Percentiles rank a stretch among this genome's conserved stretches.
These are phyloP conservation scores for Climacium dendroides DNA, from an alignment of 225 moss, liverwort and hornwort species.

Conservation along the genomic window DNA sequence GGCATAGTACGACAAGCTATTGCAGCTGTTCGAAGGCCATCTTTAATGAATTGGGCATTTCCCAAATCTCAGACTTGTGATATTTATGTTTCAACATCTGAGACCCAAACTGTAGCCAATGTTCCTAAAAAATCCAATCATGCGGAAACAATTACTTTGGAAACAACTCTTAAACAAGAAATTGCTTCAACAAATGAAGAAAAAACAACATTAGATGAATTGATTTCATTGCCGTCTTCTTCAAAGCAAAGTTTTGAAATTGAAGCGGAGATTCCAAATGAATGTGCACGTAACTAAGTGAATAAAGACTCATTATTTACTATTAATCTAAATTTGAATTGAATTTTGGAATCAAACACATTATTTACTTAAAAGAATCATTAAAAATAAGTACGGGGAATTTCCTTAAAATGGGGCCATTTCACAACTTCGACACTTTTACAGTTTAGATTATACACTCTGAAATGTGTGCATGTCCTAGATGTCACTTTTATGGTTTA, in stretches of 20 bases:
- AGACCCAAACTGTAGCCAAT: neutral
- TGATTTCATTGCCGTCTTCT: neutral
- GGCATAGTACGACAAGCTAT: slow-evolving; percentile 66
- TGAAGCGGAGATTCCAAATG: neutral
- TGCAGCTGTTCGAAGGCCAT: slow-evolving; percentile 47
- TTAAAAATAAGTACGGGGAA: too few relatives aligned
- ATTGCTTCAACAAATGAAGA: neutral
- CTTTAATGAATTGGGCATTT: slow-evolving; percentile 34
- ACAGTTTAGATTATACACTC: too few relatives aligned
- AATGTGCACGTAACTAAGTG: neutral
- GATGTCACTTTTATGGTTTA: too few relatives aligned
- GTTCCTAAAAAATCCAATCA: neutral
- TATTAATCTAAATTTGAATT: neutral
- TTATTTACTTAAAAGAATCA: neutral
- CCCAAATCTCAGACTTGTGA: neutral
- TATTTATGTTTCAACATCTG: neutral
- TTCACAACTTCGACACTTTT: too few relatives aligned
- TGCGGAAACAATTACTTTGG: neutral
- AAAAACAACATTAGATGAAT: neutral
- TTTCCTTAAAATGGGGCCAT: too few relatives aligned
- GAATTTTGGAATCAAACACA: neutral
- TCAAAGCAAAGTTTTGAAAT: neutral
- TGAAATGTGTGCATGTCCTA: too few relatives aligned
- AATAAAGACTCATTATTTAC: too few relatives aligned
- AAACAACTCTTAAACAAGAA: neutral